Percentiles rank a stretch among this genome's conserved stretches.
Evolutionary conservation across 2,329 filamentous ascomycete genomes (phyloP).

Genomic region (Salinomyces thailandicus): DNA sequence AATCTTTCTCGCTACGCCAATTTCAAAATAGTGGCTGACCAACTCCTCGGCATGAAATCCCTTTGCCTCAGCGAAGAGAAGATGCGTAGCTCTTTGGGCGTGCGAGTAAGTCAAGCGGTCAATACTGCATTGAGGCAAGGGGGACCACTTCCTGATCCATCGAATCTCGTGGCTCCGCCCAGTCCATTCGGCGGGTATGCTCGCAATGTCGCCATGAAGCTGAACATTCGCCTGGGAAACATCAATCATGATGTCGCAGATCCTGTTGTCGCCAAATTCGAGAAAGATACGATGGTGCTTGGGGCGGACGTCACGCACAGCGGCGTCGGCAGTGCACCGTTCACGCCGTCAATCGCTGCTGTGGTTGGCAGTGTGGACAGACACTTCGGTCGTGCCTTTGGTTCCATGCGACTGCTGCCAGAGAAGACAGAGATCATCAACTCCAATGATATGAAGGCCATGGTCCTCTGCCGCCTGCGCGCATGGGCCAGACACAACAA

Average conservation of each 20-base stretch:
- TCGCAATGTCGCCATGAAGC: neutral
- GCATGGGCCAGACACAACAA: neutral
- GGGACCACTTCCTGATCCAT: too few species aligned
- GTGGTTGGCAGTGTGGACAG: slow-evolving; percentile 32
- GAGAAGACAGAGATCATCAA: slow-evolving; percentile 2
- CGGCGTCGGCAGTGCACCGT: slow-evolving; percentile 9
- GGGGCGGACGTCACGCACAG: slow-evolving; percentile 38
- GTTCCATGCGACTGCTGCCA: slow-evolving; percentile 28
- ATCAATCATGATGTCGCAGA: neutral
- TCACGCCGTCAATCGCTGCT: slow-evolving; percentile 31
- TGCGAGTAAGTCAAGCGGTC: neutral
- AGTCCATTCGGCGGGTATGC: neutral
- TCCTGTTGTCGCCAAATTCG: too few species aligned
- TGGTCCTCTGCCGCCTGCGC: neutral
- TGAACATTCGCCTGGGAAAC: neutral
- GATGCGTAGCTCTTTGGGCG: neutral
- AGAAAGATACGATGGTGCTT: slow-evolving; percentile 31
- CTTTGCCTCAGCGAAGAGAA: neutral
- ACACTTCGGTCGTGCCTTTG: slow-evolving; percentile 24
- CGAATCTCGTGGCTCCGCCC: too few species aligned
- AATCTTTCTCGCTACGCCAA: neutral
- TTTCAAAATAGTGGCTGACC: neutral
- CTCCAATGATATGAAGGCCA: neutral
- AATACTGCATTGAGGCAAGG: too few species aligned
- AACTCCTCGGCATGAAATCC: slow-evolving; percentile 1